Percentiles rank a stretch among this genome's conserved stretches.
Conservation (phyloP, 352 stramenopile genomes). For the Chrysophaeum taylorii region DNA sequence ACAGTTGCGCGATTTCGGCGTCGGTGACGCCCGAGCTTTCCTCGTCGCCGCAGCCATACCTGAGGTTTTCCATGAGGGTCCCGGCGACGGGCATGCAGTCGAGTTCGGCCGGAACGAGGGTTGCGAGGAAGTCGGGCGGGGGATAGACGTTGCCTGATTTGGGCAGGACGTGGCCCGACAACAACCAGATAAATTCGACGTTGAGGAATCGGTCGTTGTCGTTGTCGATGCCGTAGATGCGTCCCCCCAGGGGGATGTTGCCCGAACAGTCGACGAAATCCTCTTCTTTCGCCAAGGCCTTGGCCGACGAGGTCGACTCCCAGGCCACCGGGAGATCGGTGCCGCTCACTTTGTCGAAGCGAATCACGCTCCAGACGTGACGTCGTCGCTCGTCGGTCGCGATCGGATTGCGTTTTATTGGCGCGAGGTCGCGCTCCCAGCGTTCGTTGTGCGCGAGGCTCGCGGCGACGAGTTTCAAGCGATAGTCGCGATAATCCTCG, state of each 20-base stretch:
- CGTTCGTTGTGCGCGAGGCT: too few species aligned
- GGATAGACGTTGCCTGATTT: background rate
- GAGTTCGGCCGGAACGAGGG: background rate
- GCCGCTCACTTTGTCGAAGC: background rate
- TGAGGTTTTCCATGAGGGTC: background rate
- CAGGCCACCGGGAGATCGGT: background rate
- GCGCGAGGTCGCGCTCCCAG: background rate
- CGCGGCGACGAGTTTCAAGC: background rate
- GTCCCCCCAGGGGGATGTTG: background rate
- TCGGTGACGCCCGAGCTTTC: background rate
- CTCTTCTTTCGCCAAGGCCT: background rate
- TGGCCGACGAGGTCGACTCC: background rate
- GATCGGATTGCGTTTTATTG: too few species aligned
- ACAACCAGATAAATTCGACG: background rate
- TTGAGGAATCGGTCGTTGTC: background rate
- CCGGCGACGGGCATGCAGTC: too few species aligned
- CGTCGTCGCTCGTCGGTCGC: too few species aligned
- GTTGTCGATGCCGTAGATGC: background rate
- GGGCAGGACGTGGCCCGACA: background rate
- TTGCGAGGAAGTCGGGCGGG: background rate
- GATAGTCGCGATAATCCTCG: background rate
- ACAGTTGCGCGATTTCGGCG: background rate
- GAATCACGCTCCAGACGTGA: too few species aligned
- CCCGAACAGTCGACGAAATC: background rate
- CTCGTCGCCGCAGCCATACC: constrained; percentile 4